Conservation (phyloP, 345 rosid genomes). For the Populus euphratica region DNA sequence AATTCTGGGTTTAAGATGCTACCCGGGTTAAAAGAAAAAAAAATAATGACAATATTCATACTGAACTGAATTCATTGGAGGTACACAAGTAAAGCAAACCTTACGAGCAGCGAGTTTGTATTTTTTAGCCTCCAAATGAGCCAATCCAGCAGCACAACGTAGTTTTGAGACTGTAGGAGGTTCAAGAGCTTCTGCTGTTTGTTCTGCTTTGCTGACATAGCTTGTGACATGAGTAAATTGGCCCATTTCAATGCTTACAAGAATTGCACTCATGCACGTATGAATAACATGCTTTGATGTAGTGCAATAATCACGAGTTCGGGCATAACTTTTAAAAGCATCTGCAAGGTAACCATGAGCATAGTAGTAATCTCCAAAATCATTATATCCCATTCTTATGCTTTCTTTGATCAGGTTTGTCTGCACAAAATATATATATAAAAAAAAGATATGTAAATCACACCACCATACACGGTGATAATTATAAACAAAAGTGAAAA, state of each 20-base stretch:
- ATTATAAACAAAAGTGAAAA: not conserved
- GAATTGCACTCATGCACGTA: conserved; percentile 94
- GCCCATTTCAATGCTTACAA: conserved; percentile 97
- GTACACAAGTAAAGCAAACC: conserved; percentile 41
- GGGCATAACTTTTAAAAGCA: conserved; percentile 80
- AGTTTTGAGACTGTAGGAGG: conserved; percentile 59
- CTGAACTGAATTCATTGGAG: not conserved
- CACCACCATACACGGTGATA: not conserved
- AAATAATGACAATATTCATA: not conserved
- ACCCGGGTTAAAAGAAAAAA: no score
- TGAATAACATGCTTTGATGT: conserved; percentile 86
- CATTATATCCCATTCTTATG: conserved; percentile 97
- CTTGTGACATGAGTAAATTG: conserved; percentile 91
- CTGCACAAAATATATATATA: conserved; percentile 34
- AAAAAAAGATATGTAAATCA: not conserved
- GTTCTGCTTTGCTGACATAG: conserved; percentile 92
- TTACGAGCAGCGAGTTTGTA: conserved; percentile 98
- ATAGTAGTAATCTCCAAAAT: conserved; percentile 93
- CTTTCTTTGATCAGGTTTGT: conserved; percentile 97
- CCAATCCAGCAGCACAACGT: conserved; percentile 89
- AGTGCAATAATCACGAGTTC: conserved; percentile 96
- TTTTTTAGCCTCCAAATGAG: conserved; percentile 80
- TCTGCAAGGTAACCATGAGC: conserved; percentile 85
- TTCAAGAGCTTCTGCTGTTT: conserved; percentile 71
- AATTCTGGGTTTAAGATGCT: not conserved